phyloP scores from a whole-genome alignment of 2,329 filamentous ascomycete genomes.

The Coniochaeta ligniaria region DNA sequence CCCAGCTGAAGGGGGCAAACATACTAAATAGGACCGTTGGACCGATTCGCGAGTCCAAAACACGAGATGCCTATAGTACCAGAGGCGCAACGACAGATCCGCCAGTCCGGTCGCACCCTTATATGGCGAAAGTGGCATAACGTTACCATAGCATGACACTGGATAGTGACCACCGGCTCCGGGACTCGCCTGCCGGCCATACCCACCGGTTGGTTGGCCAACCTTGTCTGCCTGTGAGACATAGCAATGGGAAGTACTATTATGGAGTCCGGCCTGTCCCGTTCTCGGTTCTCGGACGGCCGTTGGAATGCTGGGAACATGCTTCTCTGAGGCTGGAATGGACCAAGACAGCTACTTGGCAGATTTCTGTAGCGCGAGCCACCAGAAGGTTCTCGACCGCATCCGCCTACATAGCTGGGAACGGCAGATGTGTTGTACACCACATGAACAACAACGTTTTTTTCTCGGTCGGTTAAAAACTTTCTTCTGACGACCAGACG shows the following conservation, averaged over 20 bases:
- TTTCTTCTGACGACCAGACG: neutral
- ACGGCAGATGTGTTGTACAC: neutral
- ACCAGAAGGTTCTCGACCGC: neutral
- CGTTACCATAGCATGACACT: neutral
- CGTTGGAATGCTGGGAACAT: neutral
- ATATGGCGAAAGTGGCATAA: neutral
- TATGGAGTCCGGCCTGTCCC: neutral
- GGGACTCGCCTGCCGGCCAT: neutral
- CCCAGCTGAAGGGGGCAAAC: neutral
- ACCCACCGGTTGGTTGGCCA: neutral
- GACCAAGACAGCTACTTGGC: neutral
- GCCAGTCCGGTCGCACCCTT: neutral
- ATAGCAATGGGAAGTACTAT: neutral
- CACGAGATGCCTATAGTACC: neutral
- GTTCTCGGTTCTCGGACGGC: neutral
- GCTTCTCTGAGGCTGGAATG: neutral
- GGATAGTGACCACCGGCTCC: neutral
- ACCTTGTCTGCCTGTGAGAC: neutral
- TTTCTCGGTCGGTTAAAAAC: neutral
- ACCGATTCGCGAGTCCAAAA: neutral
- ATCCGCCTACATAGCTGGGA: neutral
- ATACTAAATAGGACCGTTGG: neutral
- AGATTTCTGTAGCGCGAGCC: neutral
- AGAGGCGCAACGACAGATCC: neutral
- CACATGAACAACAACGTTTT: neutral